Evolutionary conservation across 164 flowering plant species (phyloP), one percentile per base, ranked within the genome.

Genomic region (Buxus sempervirens): DNA sequence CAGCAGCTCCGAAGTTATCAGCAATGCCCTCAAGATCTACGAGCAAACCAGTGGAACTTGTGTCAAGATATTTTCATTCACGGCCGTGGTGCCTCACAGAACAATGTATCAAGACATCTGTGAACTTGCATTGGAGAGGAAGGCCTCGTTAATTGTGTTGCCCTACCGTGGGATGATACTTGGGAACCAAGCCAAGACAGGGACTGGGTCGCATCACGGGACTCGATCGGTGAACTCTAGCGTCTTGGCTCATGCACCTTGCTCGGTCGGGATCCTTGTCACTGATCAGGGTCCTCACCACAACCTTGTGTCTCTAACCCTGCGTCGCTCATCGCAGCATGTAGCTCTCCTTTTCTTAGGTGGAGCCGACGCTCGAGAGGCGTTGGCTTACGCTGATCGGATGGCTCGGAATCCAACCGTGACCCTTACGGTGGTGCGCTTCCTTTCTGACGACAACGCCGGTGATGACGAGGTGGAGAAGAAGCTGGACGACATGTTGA

Each of bases 61-160:
- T 19, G 45, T 89, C 9, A 70, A 70, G 22, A 60, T 85, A 20
- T 76, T 79, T 51, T 28, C 75, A 0, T 89, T 65, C 77, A 86
- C 91, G 0, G 54, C 85, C 0, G 70, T 82, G 21, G 51, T 88
- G 0, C 81, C 90, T 0, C 70, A 59, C 61, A 63, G 73, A 19
- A 82, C 86, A 59, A 86, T 91, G 88, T 83, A 88, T 75, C 91
- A 86, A 55, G 91, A 89, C 72, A 80, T 91, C 0, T 89, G 95
- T 26, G 73, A 83, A 71, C 75, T 89, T 1, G 90, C 91, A 5
- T 72, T 83, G 0, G 48, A 26, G 2, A 77, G 75, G 54, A 78
- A 79, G 48, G 81, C 84, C 0, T 66, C 78, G 1, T 65, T 91
- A 14, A 75, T 91, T 0, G 72, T 89, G 25, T 20, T 91, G 0